A percentile compares a stretch with the other conserved stretches of the same genome.
Evolutionary conservation across 192 early-diverging fungal species (phyloP).

Genomic region (Umbelopsis sp.): DNA sequence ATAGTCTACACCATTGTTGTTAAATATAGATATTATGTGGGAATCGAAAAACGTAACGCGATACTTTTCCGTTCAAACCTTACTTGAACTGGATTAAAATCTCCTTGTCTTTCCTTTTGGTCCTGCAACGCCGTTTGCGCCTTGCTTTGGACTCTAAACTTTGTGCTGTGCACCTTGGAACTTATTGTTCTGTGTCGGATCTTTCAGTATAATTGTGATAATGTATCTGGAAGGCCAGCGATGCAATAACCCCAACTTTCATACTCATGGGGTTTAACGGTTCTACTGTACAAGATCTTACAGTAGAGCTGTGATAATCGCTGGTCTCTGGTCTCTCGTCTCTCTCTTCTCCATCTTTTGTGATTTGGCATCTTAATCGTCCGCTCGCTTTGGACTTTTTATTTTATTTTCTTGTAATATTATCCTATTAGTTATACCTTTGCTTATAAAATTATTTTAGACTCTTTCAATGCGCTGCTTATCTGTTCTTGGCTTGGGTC

Average conservation of each 20-base stretch:
- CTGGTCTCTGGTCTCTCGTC: too few relatives aligned
- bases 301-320: constrained; percentile 1
- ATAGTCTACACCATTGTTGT: too few relatives aligned
- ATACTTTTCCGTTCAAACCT: too few relatives aligned
- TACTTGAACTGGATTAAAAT: too few relatives aligned
- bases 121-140: neutral
- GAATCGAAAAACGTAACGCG: too few relatives aligned
- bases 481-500: too few relatives aligned
- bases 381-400: too few relatives aligned
- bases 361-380: neutral
- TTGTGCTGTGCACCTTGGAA: neutral
- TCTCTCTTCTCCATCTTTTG: neutral
- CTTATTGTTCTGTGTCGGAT: neutral
- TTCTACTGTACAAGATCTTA: constrained; percentile 9
- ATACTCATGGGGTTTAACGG: neutral
- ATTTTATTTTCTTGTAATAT: too few relatives aligned
- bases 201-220: constrained; percentile 2
- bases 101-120: neutral
- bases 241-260: neutral
- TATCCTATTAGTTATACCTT: too few relatives aligned
- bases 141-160: neutral
- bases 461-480: too few relatives aligned
- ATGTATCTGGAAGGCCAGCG: neutral
- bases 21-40: too few relatives aligned
- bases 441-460: too few relatives aligned